Evolutionary conservation across 805 yeast genomes (phyloP).

Genomic region (Candida nemodendra): DNA sequence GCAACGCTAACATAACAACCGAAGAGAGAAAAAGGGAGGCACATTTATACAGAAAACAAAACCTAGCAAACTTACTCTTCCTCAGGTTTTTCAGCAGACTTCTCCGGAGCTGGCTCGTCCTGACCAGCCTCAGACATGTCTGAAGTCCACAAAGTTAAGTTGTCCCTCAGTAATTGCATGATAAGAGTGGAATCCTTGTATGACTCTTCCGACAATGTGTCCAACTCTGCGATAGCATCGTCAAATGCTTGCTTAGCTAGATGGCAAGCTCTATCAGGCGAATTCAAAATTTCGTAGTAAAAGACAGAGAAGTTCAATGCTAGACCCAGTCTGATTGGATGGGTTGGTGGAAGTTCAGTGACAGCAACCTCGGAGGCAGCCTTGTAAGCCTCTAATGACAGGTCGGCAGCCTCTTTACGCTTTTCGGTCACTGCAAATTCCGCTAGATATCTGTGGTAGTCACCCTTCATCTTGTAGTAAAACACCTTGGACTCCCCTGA

Average conservation of each 20-base stretch:
- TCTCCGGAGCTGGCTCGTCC: conserved; percentile 47
- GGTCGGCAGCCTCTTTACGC: conserved; percentile 89
- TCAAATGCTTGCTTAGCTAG: conserved; percentile 98
- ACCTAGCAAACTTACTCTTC: conserved; percentile 27
- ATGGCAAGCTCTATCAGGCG: conserved; percentile 98
- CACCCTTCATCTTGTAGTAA: conserved; percentile 99
- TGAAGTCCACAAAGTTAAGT: conserved; percentile 96
- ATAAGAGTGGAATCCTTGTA: conserved; percentile 98
- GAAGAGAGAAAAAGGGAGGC: conserved; percentile 14
- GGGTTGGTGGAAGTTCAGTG: conserved; percentile 96
- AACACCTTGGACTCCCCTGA: conserved; percentile 98
- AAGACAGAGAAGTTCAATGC: conserved; percentile 97
- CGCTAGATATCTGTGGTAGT: conserved; percentile 97
- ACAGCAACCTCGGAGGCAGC: conserved; percentile 96
- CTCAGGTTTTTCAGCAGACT: conserved; percentile 31
- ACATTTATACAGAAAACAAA: conserved; percentile 24
- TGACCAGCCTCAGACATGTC: conserved; percentile 84
- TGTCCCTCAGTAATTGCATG: conserved; percentile 98
- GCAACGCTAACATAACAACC: conserved; percentile 21
- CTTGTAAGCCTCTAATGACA: conserved; percentile 91
- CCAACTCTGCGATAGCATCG: conserved; percentile 98
- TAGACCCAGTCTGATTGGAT: conserved; percentile 96
- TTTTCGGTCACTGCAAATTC: conserved; percentile 91
- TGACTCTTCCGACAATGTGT: conserved; percentile 95
- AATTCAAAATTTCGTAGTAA: conserved; percentile 96